Evolutionary conservation across 2,329 filamentous ascomycete species (phyloP).

Genomic region (Penicillium fuscoglaucum): DNA sequence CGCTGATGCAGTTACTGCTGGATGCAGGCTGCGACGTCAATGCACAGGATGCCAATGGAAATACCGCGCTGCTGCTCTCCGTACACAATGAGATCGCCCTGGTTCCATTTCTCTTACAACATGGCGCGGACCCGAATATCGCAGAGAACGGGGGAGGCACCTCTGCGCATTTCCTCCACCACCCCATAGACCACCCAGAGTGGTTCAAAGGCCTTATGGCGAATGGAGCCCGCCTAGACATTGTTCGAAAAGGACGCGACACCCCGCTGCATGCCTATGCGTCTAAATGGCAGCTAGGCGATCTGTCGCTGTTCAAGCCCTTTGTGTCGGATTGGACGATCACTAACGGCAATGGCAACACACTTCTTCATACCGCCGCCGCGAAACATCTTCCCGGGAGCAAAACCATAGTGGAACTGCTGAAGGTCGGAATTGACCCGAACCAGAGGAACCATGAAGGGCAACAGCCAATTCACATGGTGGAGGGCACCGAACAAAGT

Average conservation of each 20-base stretch:
- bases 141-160: constrained; percentile 12
- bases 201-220: constrained; percentile 12
- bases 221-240: constrained; percentile 18
- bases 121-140: constrained; percentile 12
- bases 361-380: constrained; percentile 17
- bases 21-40: constrained; percentile 17
- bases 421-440: constrained; percentile 1
- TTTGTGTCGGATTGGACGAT: constrained; percentile 15
- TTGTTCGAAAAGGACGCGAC: constrained; percentile 3
- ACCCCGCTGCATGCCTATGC: constrained; percentile 19
- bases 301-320: constrained; percentile 15
- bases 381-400: not conserved
- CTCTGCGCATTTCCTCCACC: constrained; percentile 11
- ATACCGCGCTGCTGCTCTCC: constrained; percentile 2
- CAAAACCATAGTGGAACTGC: not conserved
- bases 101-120: not conserved
- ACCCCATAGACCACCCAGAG: not conserved
- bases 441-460: constrained; percentile 4
- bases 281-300: constrained; percentile 4
- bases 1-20: constrained; percentile 7
- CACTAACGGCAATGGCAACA: constrained; percentile 17
- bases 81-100: not conserved
- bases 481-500: not conserved
- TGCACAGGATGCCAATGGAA: constrained; percentile 2
- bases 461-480: constrained; percentile 2